Base-by-base conservation (phyloP, 768 basidiomycete species). In the Boletus eberwhitei region DNA sequence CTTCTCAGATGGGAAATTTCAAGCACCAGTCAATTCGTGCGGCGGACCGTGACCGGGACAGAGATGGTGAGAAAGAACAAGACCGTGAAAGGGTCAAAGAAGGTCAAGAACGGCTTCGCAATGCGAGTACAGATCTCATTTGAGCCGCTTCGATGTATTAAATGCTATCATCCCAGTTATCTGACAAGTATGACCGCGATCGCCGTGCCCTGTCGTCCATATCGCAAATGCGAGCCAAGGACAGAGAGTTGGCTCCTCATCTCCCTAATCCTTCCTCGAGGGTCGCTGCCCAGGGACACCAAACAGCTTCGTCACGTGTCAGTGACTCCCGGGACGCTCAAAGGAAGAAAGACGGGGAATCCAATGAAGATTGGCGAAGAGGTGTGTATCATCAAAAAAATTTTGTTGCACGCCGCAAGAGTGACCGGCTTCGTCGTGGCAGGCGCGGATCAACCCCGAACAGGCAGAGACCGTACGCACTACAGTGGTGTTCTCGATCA, bases 1-100 rank as follows among this genome's bases (percentile, higher is more conserved):
- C 90, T 26, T 90, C 91, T 35, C 90, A 93, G 73, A 93, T 93
- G 91, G 91, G 91, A 45, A 92, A 91, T 66, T 93, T 93, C 71
- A 89, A 90, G 66, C 91, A 93, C 64, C 91, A 93, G 61, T 90
- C 90, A 12, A 72, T 87, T 61, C 87, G 89, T 50, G 75, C 81
- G 16, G 77, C 74, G 40, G 88, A 89, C 68, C 80, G 85, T 46
- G 82, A 73, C 53, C 74, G 78, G 46, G 82, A 73, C 42, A 66
- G 63, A 50, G 70, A 83, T 22, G 66, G 69, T 8, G 85, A 79
- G 54, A 73, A 70, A 52, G 79, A 80, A 29, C 72, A 75, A 50
- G 80, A 81, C 47, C 77, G 79, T 8, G 78, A 89, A 64, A 74
- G 84, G 59, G 86, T 89, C 60, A 86, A 85, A 64, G 88, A 90